Percentiles rank a stretch among this genome's conserved stretches.
Evolutionary conservation across 768 basidiomycete genomes (phyloP).

Genomic region (Boletales sp.): DNA sequence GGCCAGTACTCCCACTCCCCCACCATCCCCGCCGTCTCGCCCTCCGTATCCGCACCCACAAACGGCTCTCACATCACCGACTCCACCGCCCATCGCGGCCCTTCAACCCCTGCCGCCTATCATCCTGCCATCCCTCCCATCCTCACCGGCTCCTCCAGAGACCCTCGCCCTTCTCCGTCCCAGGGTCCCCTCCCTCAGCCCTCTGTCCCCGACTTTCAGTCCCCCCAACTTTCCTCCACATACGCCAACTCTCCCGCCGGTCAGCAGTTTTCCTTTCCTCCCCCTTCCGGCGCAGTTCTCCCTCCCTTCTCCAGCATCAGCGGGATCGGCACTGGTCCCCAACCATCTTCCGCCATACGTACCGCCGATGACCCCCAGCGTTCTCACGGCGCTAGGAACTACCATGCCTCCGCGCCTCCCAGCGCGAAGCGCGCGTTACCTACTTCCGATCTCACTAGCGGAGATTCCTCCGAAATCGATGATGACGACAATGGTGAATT

Average conservation of each 20-base stretch:
- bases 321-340: slow-evolving; percentile 44
- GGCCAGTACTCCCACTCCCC: slow-evolving; percentile 62
- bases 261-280: slow-evolving; percentile 30
- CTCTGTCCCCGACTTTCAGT: slow-evolving; percentile 42
- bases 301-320: slow-evolving; percentile 73
- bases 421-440: slow-evolving; percentile 60
- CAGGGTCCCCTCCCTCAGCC: slow-evolving; percentile 29
- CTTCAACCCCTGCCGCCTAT: slow-evolving; percentile 30
- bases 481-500: slow-evolving; percentile 79
- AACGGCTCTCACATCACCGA: slow-evolving; percentile 30
- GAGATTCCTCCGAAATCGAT: slow-evolving; percentile 81
- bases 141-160: slow-evolving; percentile 25
- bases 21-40: slow-evolving; percentile 58
- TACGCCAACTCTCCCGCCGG: slow-evolving; percentile 38
- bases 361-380: slow-evolving; percentile 43
- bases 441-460: slow-evolving; percentile 68
- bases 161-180: slow-evolving; percentile 34
- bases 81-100: slow-evolving; percentile 21
- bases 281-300: slow-evolving; percentile 50
- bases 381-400: slow-evolving; percentile 28
- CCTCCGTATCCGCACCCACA: slow-evolving; percentile 40
- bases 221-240: slow-evolving; percentile 39
- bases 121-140: slow-evolving; percentile 29
- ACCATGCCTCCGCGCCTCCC: slow-evolving; percentile 28
- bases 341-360: slow-evolving; percentile 54